Base-by-base conservation (phyloP, 805 yeast genomes). In the Scheffersomyces ergatensis region DNA sequence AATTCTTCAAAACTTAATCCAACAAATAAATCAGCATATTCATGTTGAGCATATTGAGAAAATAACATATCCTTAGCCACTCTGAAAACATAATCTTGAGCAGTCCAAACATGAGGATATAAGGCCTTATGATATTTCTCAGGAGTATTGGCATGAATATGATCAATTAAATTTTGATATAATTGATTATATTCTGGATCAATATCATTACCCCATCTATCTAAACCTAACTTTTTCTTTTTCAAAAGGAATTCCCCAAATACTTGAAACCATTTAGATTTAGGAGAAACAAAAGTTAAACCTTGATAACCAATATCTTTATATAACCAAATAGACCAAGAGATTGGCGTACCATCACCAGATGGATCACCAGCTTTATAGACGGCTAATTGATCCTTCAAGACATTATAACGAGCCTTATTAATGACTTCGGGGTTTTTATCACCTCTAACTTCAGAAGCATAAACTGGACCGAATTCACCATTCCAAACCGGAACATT, bases 261-360 rank as follows among this genome's bases (percentile, higher is more conserved):
- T 6, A 73, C 51, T 44, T 67, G 38, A 50, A 52, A 70, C 63
- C 73, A 72, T 45, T 64, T 62, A 27, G 77, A 68, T 15, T 62
- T 48, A 26, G 78, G 76, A 9, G 67, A 55, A 24, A 73, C 78
- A 44, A 63, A 72, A 13, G 75, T 65, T 47, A 76, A 52, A 2
- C 78, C 79, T 57, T 76, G 79, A 52, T 59, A 73, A 1, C 80
- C 78, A 50, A 75, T 67, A 51, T 76, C 79, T 52, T 75, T 75
- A 55, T 76, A 75, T 7, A 73, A 56, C 80, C 80, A 75, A 42
- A 75, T 73, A 5, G 78, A 71, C 78, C 78, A 75, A 21, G 68
- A 51, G 39, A 74, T 73, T 16, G 77, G 71, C 9, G 64, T 24
- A 5, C 57, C 58, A 51, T 70, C 77, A 13, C 77, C 77, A 4